Evolutionary conservation across 2,329 filamentous ascomycete species (phyloP).

Genomic region (Parastagonospora avenae): DNA sequence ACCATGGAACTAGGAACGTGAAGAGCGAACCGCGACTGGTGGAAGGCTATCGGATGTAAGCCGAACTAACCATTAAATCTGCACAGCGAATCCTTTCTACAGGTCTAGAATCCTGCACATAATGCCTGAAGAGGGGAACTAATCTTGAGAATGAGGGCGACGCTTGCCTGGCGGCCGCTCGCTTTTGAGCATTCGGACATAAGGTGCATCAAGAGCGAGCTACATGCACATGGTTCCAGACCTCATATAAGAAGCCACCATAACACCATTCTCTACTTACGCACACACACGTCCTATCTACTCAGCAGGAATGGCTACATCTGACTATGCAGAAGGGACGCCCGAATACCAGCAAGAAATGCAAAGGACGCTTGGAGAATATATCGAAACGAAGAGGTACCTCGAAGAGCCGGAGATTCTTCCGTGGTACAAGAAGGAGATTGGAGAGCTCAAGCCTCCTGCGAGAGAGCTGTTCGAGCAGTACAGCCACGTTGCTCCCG

Average conservation of each 20-base stretch:
- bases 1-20: no score
- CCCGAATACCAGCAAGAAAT: constrained; percentile 3
- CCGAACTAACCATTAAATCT: no score
- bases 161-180: constrained; percentile 4
- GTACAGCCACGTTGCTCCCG: constrained; percentile 46
- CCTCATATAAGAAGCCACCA: no score
- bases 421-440: constrained; percentile 41
- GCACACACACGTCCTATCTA: not conserved
- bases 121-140: not conserved
- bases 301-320: constrained; percentile 14
- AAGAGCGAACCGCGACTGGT: no score
- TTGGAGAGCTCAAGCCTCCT: constrained; percentile 33
- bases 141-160: constrained; percentile 1
- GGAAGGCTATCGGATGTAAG: no score
- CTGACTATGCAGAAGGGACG: not conserved
- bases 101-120: not conserved
- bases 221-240: not conserved
- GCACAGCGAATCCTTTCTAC: not conserved
- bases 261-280: no score
- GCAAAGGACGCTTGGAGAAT: constrained; percentile 14
- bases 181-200: constrained; percentile 1
- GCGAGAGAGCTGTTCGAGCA: constrained; percentile 45
- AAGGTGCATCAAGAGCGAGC: constrained; percentile 1
- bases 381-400: constrained; percentile 23
- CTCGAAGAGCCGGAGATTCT: constrained; percentile 24